Base-by-base conservation (phyloP, 2,329 filamentous ascomycete genomes). In the Cordyceps militaris region DNA sequence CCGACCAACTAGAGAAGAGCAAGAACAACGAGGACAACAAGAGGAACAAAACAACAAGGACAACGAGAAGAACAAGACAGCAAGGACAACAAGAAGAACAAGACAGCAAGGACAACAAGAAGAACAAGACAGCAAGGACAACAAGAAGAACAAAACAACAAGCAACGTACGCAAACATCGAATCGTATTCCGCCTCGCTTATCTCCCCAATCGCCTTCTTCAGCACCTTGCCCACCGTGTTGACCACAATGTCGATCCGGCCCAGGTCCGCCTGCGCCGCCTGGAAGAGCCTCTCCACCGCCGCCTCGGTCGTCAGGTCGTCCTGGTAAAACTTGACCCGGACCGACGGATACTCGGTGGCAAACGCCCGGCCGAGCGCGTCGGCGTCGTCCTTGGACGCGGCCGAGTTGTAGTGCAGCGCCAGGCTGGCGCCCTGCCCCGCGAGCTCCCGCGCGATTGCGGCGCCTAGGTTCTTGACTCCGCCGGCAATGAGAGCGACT, bases 391-490 rank as follows among this genome's bases (percentile, higher is more conserved):
- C 61, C 63, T 75, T 72, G 63, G 71, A 71, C 58, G 64, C 66
- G 46, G 69, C 53, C 10, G 74, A 75, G 61, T 68, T 66, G 70
- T 85, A 86, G 70, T 85, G 85, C 61, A 86, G 73, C 43, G 85
- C 73, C 38, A 86, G 78, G 62, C 72, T 78, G 63, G 79, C 79
- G 32, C 83, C 83, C 54, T 78, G 76, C 59, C 74, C 71, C 64
- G 79, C 80, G 42, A 85, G 78, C 59, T 79, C 76, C 57, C 81
- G 76, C 61, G 81, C 81, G 56, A 81, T 81, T 58, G 81, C 80
- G 56, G 76, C 74, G 28, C 83, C 84, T 61, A 86, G 85, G 60
- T 83, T 83, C 63, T 82, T 82, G 57, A 78, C 79, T 57, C 75
- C 75, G 59, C 76, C 80, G 23, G 81, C 83, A 68, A 84, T 72